These are phyloP conservation scores for Lathyrus sativus DNA, from an alignment of 306 rosid genomes.

Conservation along the genomic window DNA sequence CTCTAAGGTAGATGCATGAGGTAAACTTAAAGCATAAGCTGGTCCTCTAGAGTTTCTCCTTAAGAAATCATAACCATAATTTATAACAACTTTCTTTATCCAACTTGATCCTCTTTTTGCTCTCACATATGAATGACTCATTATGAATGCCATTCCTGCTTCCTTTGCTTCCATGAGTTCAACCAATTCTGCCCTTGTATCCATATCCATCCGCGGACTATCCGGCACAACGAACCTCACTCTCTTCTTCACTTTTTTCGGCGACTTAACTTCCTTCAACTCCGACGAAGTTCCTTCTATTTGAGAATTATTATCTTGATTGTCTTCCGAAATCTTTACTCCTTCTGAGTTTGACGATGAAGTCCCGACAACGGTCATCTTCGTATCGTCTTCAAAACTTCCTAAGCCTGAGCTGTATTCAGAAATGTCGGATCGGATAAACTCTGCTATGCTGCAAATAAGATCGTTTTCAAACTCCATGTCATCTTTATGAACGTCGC, in stretches of 20 bases:
- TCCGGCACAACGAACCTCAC: constrained; percentile 82
- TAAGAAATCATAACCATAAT: constrained; percentile 84
- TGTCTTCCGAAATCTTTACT: constrained; percentile 68
- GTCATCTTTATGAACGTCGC: constrained; percentile 84
- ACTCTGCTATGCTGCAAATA: constrained; percentile 81
- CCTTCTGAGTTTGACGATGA: constrained; percentile 66
- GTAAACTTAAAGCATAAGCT: constrained; percentile 75
- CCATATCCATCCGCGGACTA: constrained; percentile 62
- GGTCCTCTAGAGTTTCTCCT: constrained; percentile 96
- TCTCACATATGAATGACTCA: constrained; percentile 91
- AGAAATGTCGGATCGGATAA: constrained; percentile 67
- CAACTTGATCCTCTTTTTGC: constrained; percentile 91
- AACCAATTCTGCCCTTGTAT: constrained; percentile 63
- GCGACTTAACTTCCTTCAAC: constrained; percentile 63
- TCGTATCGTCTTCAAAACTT: constrained; percentile 54
- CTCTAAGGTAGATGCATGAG: constrained; percentile 92
- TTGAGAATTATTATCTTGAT: constrained; percentile 36
- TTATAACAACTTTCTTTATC: constrained; percentile 73
- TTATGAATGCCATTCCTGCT: constrained; percentile 92
- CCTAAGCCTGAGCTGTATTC: constrained; percentile 45
- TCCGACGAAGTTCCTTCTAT: constrained; percentile 64
- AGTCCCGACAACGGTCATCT: constrained; percentile 91
- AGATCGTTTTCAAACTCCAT: constrained; percentile 87
- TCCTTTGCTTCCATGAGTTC: constrained; percentile 96
- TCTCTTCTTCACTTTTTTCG: constrained; percentile 60